Evolutionary conservation across 2,329 filamentous ascomycete species (phyloP).

Genomic region (Colletotrichum simmondsii): DNA sequence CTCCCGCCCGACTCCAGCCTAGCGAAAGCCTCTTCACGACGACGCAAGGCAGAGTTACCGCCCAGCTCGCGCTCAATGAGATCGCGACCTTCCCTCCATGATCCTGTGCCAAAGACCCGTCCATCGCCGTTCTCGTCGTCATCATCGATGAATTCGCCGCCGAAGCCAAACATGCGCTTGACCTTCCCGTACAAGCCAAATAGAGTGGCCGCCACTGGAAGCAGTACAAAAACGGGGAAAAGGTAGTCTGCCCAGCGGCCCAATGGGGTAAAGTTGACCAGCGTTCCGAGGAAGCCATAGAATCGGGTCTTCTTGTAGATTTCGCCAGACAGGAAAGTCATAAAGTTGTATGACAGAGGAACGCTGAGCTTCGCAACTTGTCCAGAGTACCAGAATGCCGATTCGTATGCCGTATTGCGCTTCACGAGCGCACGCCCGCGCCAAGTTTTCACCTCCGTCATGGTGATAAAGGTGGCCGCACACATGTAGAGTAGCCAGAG

Average conservation of each 20-base stretch:
- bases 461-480: slow-evolving; percentile 84
- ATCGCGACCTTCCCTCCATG: slow-evolving; percentile 91
- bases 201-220: slow-evolving; percentile 85
- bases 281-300: slow-evolving; percentile 84
- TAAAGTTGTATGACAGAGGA: slow-evolving; percentile 94
- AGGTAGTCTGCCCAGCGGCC: slow-evolving; percentile 87
- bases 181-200: slow-evolving; percentile 91
- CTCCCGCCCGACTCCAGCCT: slow-evolving; percentile 46
- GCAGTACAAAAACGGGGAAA: slow-evolving; percentile 87
- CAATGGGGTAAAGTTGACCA: slow-evolving; percentile 85
- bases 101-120: slow-evolving; percentile 77
- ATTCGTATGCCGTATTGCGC: slow-evolving; percentile 91
- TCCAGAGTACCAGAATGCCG: slow-evolving; percentile 94
- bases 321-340: slow-evolving; percentile 82
- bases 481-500: slow-evolving; percentile 98
- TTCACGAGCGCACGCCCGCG: slow-evolving; percentile 90
- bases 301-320: slow-evolving; percentile 85
- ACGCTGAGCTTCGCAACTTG: slow-evolving; percentile 94
- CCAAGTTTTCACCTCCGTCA: slow-evolving; percentile 97
- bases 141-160: slow-evolving; percentile 78
- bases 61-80: slow-evolving; percentile 89
- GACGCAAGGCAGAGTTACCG: slow-evolving; percentile 66
- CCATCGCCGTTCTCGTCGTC: slow-evolving; percentile 72
- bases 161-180: slow-evolving; percentile 82
- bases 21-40: slow-evolving; percentile 56